Evolutionary conservation across 768 basidiomycete genomes (phyloP).

Genomic region (Tulasnella sp.): DNA sequence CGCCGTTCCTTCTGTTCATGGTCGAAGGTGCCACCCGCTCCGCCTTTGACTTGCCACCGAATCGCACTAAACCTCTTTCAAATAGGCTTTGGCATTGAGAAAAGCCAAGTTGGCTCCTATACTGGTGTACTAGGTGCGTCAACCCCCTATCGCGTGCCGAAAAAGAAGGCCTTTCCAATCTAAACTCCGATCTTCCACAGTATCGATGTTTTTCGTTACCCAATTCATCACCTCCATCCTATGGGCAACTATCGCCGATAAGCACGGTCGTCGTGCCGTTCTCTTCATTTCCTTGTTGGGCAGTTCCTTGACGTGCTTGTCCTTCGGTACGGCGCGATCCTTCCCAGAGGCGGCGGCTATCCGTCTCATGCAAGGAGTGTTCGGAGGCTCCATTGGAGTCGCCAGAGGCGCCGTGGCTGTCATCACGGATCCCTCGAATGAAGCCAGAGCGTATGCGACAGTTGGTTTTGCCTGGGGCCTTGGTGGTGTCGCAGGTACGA

Average conservation of each 20-base stretch:
- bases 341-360: conserved; percentile 75
- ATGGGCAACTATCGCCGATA: conserved; percentile 95
- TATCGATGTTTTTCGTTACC: conserved; percentile 83
- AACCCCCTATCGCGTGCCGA: conserved; percentile 21
- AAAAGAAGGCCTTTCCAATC: background rate
- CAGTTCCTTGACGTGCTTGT: conserved; percentile 65
- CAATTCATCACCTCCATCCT: conserved; percentile 92
- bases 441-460: conserved; percentile 89
- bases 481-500: conserved; percentile 61
- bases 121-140: conserved; percentile 69
- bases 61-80: background rate
- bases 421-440: conserved; percentile 86
- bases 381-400: conserved; percentile 90
- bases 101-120: conserved; percentile 81
- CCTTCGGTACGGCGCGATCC: conserved; percentile 70
- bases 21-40: conserved; percentile 54
- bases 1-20: conserved; percentile 91
- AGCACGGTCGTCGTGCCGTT: conserved; percentile 79
- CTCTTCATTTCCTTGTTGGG: conserved; percentile 79
- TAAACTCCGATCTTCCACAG: conserved; percentile 32
- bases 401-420: conserved; percentile 81
- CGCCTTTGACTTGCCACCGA: background rate
- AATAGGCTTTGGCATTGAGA: conserved; percentile 48
- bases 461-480: conserved; percentile 97
- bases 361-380: conserved; percentile 84